A percentile compares a stretch with the other conserved stretches of the same genome.
Conservation (phyloP, 257 asterid species). For the Mitragyna speciosa region DNA sequence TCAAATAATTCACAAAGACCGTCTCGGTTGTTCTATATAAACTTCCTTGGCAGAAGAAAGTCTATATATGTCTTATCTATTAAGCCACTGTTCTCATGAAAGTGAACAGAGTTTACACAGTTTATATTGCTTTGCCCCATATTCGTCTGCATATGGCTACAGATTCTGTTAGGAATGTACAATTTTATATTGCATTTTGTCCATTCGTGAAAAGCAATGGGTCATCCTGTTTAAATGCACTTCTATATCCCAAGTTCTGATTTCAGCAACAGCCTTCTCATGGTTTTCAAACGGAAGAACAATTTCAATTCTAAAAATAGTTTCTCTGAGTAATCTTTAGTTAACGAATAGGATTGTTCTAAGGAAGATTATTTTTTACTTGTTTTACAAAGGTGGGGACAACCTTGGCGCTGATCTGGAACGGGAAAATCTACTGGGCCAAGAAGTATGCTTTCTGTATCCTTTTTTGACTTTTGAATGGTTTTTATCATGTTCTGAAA, state of each 20-base stretch:
- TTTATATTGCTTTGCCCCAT: neutral
- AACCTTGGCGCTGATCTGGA: conserved; percentile 1
- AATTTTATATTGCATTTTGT: neutral
- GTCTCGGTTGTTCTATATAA: neutral
- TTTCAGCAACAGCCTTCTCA: neutral
- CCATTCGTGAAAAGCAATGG: neutral
- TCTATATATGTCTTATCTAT: neutral
- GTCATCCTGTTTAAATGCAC: neutral
- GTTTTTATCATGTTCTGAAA: neutral
- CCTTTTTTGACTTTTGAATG: neutral
- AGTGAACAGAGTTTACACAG: neutral
- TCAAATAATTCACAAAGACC: neutral
- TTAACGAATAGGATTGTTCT: conserved; percentile 8
- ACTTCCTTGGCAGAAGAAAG: conserved; percentile 2
- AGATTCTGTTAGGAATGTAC: neutral
- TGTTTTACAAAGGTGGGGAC: conserved; percentile 17
- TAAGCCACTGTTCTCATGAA: neutral
- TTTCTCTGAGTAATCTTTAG: neutral
- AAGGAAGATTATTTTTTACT: neutral
- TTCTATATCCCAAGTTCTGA: neutral
- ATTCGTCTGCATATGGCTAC: neutral
- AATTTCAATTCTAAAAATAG: neutral
- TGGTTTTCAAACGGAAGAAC: conserved; percentile 2
- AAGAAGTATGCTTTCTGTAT: conserved; percentile 20
- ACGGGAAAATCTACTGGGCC: conserved; percentile 5